Conservation (phyloP, 768 basidiomycete genomes). For the Dioszegia aurantiaca region DNA sequence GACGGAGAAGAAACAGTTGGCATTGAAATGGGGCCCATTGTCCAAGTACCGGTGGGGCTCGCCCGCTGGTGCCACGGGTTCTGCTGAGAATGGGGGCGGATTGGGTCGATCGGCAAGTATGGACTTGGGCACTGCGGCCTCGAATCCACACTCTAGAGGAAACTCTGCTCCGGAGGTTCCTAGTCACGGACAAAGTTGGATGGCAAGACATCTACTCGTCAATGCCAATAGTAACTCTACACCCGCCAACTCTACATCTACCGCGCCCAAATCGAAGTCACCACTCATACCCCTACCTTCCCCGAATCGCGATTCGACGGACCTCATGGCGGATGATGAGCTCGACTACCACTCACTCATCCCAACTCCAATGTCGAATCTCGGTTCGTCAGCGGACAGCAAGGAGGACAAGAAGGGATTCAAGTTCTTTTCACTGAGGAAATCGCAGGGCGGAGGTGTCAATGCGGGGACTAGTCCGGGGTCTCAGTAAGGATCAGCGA, state of each 20-base stretch:
- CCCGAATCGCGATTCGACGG: constrained; percentile 7
- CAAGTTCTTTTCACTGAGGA: constrained; percentile 15
- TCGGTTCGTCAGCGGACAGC: constrained; percentile 7
- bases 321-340: constrained; percentile 7
- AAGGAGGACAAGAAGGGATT: constrained; percentile 16
- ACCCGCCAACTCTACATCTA: background rate
- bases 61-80: background rate
- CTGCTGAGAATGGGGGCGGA: background rate
- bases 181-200: constrained; percentile 12
- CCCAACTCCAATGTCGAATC: background rate
- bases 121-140: background rate
- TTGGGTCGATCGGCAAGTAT: constrained; percentile 9
- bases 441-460: constrained; percentile 3
- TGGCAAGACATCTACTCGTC: constrained; percentile 10
- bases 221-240: background rate
- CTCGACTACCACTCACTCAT: constrained; percentile 11
- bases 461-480: constrained; percentile 9
- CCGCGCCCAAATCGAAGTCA: constrained; percentile 2
- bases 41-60: constrained; percentile 28
- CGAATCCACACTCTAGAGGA: background rate
- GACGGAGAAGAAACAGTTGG: constrained; percentile 47
- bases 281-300: constrained; percentile 5
- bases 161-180: background rate
- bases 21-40: constrained; percentile 46
- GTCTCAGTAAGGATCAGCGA: background rate